phyloP scores from a whole-genome alignment of 2,329 filamentous ascomycete species.

The Alternaria panax region DNA sequence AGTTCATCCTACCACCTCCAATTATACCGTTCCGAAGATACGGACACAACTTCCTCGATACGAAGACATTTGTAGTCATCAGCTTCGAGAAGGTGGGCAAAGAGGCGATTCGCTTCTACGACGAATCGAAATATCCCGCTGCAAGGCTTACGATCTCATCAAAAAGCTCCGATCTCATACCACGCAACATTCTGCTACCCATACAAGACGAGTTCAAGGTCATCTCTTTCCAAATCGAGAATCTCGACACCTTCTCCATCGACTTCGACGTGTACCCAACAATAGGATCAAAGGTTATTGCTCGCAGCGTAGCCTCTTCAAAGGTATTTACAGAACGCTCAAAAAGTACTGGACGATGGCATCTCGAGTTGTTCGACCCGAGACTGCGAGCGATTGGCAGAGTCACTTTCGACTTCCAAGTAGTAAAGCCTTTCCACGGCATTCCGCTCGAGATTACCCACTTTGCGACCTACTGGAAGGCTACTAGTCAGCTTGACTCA shows the following conservation, averaged over 20 bases:
- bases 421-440: conserved; percentile 94
- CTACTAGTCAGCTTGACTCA: conserved; percentile 89
- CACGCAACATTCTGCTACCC: conserved; percentile 92
- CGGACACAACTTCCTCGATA: conserved; percentile 97
- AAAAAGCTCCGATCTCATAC: conserved; percentile 93
- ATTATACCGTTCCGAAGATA: conserved; percentile 95
- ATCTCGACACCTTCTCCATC: conserved; percentile 87
- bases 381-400: conserved; percentile 90
- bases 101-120: conserved; percentile 91
- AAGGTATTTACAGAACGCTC: conserved; percentile 79
- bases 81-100: conserved; percentile 78
- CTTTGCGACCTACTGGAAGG: conserved; percentile 99
- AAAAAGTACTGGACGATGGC: conserved; percentile 80
- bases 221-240: conserved; percentile 95
- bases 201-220: conserved; percentile 95
- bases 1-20: conserved; percentile 89
- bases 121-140: conserved; percentile 94
- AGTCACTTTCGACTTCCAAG: conserved; percentile 91
- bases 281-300: conserved; percentile 96
- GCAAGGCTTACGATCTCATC: conserved; percentile 95
- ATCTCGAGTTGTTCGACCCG: conserved; percentile 90
- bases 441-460: conserved; percentile 95
- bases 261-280: conserved; percentile 98
- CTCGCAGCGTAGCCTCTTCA: conserved; percentile 90
- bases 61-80: conserved; percentile 94